phyloP scores from a whole-genome alignment of 2,329 filamentous ascomycete genomes.

The Pseudogymnoascus sp. region DNA sequence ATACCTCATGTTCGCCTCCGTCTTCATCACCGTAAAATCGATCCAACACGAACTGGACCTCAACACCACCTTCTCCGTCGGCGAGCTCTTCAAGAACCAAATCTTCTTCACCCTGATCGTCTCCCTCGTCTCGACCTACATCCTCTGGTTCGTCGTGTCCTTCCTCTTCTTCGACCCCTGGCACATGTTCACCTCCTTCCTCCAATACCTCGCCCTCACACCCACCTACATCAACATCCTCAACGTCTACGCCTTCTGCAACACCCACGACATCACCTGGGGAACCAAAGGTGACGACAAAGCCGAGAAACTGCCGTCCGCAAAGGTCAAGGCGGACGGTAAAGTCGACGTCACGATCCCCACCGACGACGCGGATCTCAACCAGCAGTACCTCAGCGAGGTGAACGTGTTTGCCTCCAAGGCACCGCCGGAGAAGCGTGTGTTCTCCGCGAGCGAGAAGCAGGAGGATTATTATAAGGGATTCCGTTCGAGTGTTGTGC shows the following conservation, averaged over 20 bases:
- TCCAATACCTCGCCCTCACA: conserved; percentile 90
- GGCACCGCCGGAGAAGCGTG: conserved; percentile 62
- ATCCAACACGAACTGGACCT: conserved; percentile 63
- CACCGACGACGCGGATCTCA: conserved; percentile 88
- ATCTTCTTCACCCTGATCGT: conserved; percentile 93
- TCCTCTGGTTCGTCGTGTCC: conserved; percentile 86
- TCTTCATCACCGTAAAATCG: conserved; percentile 87
- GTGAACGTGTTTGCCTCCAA: conserved; percentile 67
- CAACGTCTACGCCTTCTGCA: conserved; percentile 98
- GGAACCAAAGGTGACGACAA: conserved; percentile 98
- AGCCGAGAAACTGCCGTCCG: conserved; percentile 79
- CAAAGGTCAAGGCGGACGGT: conserved; percentile 84
- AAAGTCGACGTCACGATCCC: conserved; percentile 85
- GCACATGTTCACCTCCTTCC: conserved; percentile 96
- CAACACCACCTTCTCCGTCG: conserved; percentile 58
- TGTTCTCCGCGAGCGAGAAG: conserved; percentile 57
- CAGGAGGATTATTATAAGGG: conserved; percentile 99
- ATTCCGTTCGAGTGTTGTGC: conserved; percentile 83
- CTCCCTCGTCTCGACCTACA: conserved; percentile 83
- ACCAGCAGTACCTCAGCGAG: conserved; percentile 89
- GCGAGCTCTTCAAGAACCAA: conserved; percentile 73
- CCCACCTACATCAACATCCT: conserved; percentile 97
- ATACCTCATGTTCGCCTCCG: conserved; percentile 87
- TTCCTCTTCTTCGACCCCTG: conserved; percentile 96
- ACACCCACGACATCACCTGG: conserved; percentile 96